Percentiles rank a stretch among this genome's conserved stretches.
Evolutionary conservation across 2,329 filamentous ascomycete genomes (phyloP).

Genomic region (Aspergillus hortae): DNA sequence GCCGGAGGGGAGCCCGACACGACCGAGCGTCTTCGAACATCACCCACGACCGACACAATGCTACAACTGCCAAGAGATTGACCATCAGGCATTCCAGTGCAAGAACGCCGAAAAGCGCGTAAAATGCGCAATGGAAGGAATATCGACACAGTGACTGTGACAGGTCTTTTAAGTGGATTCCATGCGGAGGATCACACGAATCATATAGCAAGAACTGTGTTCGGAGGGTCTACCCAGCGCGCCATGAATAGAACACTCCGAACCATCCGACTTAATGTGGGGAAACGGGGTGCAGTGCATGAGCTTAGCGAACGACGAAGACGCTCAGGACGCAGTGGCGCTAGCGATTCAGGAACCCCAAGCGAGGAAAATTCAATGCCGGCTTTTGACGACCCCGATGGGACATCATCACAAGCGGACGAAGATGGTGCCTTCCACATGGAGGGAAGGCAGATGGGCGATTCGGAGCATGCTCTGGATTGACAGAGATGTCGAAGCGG

Average conservation of each 20-base stretch:
- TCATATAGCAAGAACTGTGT: slow-evolving; percentile 19
- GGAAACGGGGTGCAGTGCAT: slow-evolving; percentile 15
- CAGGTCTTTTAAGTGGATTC: slow-evolving; percentile 16
- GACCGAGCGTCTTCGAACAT: slow-evolving; percentile 17
- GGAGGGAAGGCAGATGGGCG: slow-evolving; percentile 12
- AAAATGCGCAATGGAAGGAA: slow-evolving; percentile 13
- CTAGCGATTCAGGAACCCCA: slow-evolving; percentile 18
- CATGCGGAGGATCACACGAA: slow-evolving; percentile 15
- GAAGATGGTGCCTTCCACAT: slow-evolving; percentile 17
- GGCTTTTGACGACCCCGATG: slow-evolving; percentile 19
- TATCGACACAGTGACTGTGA: slow-evolving; percentile 15
- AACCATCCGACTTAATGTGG: slow-evolving; percentile 18
- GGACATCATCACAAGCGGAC: slow-evolving; percentile 21
- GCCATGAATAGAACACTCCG: slow-evolving; percentile 16
- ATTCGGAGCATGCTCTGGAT: slow-evolving; percentile 27
- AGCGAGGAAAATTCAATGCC: slow-evolving; percentile 15
- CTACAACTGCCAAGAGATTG: slow-evolving; percentile 28
- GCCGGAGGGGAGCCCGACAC: slow-evolving; percentile 16
- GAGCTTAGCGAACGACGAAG: slow-evolving; percentile 18
- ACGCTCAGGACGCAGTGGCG: slow-evolving; percentile 6
- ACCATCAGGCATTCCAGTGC: slow-evolving; percentile 26
- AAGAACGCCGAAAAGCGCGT: slow-evolving; percentile 19
- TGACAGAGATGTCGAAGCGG: slow-evolving; percentile 21
- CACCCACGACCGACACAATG: slow-evolving; percentile 22
- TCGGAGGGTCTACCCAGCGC: slow-evolving; percentile 16